Evolutionary conservation across 306 rosid species (phyloP), one percentile per base, ranked within the genome.

Genomic region (Senna siamea): DNA sequence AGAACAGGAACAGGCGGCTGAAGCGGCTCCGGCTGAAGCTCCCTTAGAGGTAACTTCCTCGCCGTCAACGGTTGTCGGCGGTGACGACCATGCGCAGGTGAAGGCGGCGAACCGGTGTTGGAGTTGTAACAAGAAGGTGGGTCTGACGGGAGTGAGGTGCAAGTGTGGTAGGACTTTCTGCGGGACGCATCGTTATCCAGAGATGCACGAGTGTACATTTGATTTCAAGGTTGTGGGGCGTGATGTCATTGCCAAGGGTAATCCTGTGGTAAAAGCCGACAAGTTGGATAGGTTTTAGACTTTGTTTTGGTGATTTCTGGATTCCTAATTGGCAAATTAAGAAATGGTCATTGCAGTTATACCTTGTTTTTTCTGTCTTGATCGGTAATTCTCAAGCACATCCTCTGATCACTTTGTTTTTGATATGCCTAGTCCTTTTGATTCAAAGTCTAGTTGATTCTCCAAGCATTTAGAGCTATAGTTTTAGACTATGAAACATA

Each of bases 101-200:
- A 76, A 68, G 72, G 56, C 43, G 32, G 58, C 48, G 40, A 83
- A 54, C 60, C 82, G 93, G 51, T 88, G 93, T 55, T 18, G 10
- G 59, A 40, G 64, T 68, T 88, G 90, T 48, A 79, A 83, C 43
- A 79, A 71, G 80, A 86, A 86, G 64, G 85, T 83, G 50, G 82
- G 88, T 3, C 9, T 83, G 66, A 77, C 78, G 2, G 93, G 93
- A 5, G 84, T 88, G 38, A 26, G 38, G 41, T 85, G 92, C 84
- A 88, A 77, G 79, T 88, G 92, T 64, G 89, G 85, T 43, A 7
- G 43, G 5, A 83, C 82, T 8, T 83, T 74, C 74, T 88, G 92
- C 17, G 88, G 82, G 55, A 43, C 30, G 4, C 92, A 88, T 7
- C 80, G 90, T 52, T 81, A 83, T 57, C 87, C 92, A 1, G 89